Base-by-base conservation (phyloP, 2,329 filamentous ascomycete genomes). In the Ophiostoma australiae region DNA sequence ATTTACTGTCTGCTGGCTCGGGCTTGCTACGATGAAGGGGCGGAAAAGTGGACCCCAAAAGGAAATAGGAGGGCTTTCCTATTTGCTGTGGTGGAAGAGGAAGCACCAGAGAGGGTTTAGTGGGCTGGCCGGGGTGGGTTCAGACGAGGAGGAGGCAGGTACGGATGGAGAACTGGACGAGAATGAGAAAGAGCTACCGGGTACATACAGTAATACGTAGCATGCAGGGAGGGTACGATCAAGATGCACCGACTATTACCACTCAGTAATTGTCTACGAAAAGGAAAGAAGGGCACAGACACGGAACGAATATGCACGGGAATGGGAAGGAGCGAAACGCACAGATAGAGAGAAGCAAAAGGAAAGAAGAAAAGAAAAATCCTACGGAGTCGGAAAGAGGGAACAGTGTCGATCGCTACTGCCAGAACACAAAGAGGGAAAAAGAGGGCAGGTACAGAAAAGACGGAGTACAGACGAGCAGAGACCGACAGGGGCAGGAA, bases 41-140 rank as follows among this genome's bases (percentile, higher is more conserved):
- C 31, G 63, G 27, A 69, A 70, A 70, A 70, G 71, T 72, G 71
- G 71, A 67, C 31, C 31, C 41, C 37, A 23, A 13, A 37, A 52
- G 65, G 39, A 72, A 72, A 69, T 69, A 69, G 67, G 70, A 72
- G 68, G 68, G 31, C 61, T 37, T 67, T 17, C 39, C 20, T 67
- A n/a, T 41, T 67, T 67, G 65, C 37, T 39, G 17, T 31, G 65
- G 66, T 31, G 15, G 48, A 31, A 65, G 37, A 67, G 52, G 44
- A 58, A 72, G 31, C 35, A 39, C 66, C 39, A 68, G 44, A 68
- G 39, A 35, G 65, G 66, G 55, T 70, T 65, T 67, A 48, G 37
- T 35, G 23, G n/a, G 52, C n/a, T 58, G 52, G 13, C n/a, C 23
- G 52, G 52, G 52, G 48, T 52, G 48, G 48, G 23, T n/a, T n/a